Evolutionary conservation across 352 stramenopile species (phyloP), one percentile per base, ranked within the genome.

Genomic region (Pythium rhizo-oryzae): DNA sequence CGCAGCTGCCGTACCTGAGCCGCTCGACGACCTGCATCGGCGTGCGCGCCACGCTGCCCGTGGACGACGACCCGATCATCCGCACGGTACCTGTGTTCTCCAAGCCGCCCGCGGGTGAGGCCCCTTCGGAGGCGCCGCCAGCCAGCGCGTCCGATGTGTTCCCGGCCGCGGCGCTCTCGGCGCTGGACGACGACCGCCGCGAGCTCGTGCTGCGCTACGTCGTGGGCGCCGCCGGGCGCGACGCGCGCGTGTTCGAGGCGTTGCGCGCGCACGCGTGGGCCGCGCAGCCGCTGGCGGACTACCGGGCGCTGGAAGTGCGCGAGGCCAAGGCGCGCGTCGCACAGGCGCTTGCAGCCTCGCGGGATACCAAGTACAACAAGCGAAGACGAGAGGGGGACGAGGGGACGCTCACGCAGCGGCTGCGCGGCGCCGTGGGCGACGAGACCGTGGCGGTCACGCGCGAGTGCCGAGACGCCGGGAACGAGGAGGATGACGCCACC

Each of bases 41-140:
- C 19, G 76, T 78, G 9, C 53, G 71, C 25, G 78, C 72, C 35
- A 78, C 79, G n/a, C 70, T 89, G 37, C 78, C 76, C 18, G 78
- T 92, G 18, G 78, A 91, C 28, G 86, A 94, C 63, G 86, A 94
- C 56, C 86, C 86, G 43, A 92, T 94, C 74, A 90, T 94, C 67
- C 86, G 86, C 24, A 90, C 89, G 59, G 82, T 90, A 41, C 84
- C 84, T 13, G 56, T 62, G 49, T 79, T 81, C 30, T 90, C 91
- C 53, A 79, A 51, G 25, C 75, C 70, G 12, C 52, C 65, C 18
- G 66, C 30, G 41, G 79, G 70, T 25, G 72, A 59, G 6, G 62
- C 65, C 13, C 80, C 76, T 9, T 35, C 60, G 15, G 75, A 68
- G 28, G 55, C 65, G 19, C 71, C 80, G 28, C 78, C 90, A 30